A percentile compares a stretch with the other conserved stretches of the same genome.
phyloP scores from a whole-genome alignment of 129 eudicot genomes.

The Solidago caesia region DNA sequence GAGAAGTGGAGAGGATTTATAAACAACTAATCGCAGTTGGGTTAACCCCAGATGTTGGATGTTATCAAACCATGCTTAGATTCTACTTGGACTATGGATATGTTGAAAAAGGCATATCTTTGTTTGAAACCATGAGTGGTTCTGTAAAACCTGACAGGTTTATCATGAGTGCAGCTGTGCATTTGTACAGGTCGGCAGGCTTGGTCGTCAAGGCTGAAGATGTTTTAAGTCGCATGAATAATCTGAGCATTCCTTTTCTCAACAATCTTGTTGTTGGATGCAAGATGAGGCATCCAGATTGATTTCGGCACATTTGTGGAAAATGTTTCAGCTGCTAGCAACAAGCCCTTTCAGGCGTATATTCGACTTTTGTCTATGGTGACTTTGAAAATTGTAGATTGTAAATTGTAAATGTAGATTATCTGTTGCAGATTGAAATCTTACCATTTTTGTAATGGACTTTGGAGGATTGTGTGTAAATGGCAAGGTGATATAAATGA shows the following conservation, averaged over 20 bases:
- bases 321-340: neutral
- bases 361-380: neutral
- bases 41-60: constrained; percentile 54
- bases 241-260: constrained; percentile 46
- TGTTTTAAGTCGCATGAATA: constrained; percentile 49
- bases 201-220: constrained; percentile 41
- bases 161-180: constrained; percentile 74
- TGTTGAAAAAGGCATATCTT: constrained; percentile 61
- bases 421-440: neutral
- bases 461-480: neutral
- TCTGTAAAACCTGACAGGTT: constrained; percentile 54
- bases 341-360: neutral
- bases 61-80: constrained; percentile 58
- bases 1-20: constrained; percentile 65
- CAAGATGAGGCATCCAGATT: constrained; percentile 25
- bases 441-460: neutral
- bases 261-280: constrained; percentile 63
- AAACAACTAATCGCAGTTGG: constrained; percentile 33
- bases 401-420: neutral
- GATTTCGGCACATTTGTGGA: neutral
- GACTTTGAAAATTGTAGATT: neutral
- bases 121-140: constrained; percentile 47
- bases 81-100: constrained; percentile 66
- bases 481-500: too few relatives aligned
- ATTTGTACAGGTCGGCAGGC: constrained; percentile 62